A percentile compares a stretch with the other conserved stretches of the same genome.
These are phyloP conservation scores for Cryptococcus sp. DNA, from an alignment of 1,284 basidiomycete species.

Conservation along the genomic window DNA sequence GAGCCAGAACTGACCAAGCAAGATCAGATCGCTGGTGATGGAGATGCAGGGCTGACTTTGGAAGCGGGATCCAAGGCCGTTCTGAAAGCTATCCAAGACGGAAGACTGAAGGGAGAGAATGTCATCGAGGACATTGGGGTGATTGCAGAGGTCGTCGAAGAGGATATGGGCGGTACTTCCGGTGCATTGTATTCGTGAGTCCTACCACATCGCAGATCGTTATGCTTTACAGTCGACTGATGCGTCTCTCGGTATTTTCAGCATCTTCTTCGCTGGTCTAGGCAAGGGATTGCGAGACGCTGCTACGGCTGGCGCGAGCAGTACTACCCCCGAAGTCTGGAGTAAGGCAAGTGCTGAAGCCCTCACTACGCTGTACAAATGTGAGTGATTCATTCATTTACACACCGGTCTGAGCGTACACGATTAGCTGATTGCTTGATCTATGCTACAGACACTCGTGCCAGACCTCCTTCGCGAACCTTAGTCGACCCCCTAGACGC, in stretches of 20 bases:
- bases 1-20: slow-evolving; percentile 86
- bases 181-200: slow-evolving; percentile 86
- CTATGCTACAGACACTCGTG: slow-evolving; percentile 64
- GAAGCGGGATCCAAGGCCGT: slow-evolving; percentile 66
- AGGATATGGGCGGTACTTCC: slow-evolving; percentile 88
- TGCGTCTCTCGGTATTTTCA: no score
- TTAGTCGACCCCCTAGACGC: slow-evolving; percentile 88
- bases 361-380: slow-evolving; percentile 73
- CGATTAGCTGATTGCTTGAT: neutral
- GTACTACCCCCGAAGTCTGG: slow-evolving; percentile 63
- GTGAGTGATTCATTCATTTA: slow-evolving; percentile 20
- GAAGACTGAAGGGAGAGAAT: slow-evolving; percentile 62
- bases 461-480: slow-evolving; percentile 84
- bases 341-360: slow-evolving; percentile 63
- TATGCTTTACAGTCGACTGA: no score
- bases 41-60: slow-evolving; percentile 77
- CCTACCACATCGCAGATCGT: slow-evolving; percentile 1
- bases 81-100: slow-evolving; percentile 47
- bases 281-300: slow-evolving; percentile 40
- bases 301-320: slow-evolving; percentile 21
- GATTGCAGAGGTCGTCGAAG: slow-evolving; percentile 68
- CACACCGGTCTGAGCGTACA: slow-evolving; percentile 1
- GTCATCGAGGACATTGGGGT: slow-evolving; percentile 66
- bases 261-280: slow-evolving; percentile 83
- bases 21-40: slow-evolving; percentile 68